Evolutionary conservation across 257 asterid genomes (phyloP).

Genomic region (Haberlea rhodopensis): DNA sequence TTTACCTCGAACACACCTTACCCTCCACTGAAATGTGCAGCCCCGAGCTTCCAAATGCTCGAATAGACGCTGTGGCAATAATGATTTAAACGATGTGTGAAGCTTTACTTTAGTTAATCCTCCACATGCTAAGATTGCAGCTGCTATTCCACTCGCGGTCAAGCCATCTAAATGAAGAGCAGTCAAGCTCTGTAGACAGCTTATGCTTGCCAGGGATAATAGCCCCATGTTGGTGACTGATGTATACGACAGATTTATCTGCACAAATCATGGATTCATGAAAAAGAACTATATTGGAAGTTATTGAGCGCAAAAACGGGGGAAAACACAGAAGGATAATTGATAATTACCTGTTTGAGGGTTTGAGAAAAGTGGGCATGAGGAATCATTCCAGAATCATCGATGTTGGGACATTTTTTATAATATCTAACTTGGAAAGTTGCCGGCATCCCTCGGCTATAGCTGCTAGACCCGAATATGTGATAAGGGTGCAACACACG

Average conservation of each 20-base stretch:
- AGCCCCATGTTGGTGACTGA: constrained; percentile 80
- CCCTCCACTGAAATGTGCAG: constrained; percentile 73
- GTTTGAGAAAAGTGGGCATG: constrained; percentile 74
- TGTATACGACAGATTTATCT: constrained; percentile 81
- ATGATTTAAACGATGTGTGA: constrained; percentile 53
- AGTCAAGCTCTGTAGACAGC: constrained; percentile 77
- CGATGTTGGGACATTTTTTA: constrained; percentile 66
- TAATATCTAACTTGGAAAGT: constrained; percentile 62
- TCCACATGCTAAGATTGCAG: constrained; percentile 72
- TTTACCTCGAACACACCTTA: constrained; percentile 64
- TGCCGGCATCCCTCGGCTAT: constrained; percentile 73
- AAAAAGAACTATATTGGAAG: not conserved
- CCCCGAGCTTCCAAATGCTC: constrained; percentile 80
- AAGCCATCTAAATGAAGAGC: constrained; percentile 58
- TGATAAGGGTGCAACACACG: constrained; percentile 78
- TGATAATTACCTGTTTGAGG: constrained; percentile 63
- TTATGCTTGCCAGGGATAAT: constrained; percentile 63
- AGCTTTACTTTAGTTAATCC: constrained; percentile 86
- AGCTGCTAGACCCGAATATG: constrained; percentile 68
- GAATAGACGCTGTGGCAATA: constrained; percentile 52
- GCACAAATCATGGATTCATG: constrained; percentile 12
- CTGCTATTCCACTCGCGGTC: constrained; percentile 62
- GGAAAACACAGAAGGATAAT: constrained; percentile 7
- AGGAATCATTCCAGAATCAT: constrained; percentile 76
- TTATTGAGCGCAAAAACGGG: not conserved